Base-by-base conservation (phyloP, 2,329 filamentous ascomycete genomes). In the Alternaria angustiovoidea region DNA sequence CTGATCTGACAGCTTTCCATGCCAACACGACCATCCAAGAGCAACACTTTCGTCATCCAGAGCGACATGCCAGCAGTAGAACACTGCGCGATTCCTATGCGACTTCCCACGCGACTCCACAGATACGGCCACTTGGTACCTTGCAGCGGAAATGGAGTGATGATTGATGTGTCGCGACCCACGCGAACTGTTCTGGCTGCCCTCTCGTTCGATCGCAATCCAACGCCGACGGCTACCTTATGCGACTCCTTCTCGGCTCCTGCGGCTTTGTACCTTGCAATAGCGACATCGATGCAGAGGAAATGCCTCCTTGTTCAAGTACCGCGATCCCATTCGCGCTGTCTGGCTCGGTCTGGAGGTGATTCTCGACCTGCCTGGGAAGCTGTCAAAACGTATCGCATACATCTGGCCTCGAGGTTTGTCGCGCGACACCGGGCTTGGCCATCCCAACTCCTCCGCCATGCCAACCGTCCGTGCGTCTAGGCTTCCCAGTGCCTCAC, bases 401-500 rank as follows among this genome's bases (percentile, higher is more conserved):
- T 5, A 28, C 18, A 18, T 48, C 5, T 49, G 44, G 24, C 53
- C 12, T 49, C 11, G 30, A 24, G n/a, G 28, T 26, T 42, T 32
- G 18, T 55, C 30, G 51, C 43, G 42, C 12, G 28, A 36, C 28
- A 34, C 38, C 16, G n/a, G 38, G 20, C 44, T 34, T 24, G 39
- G 57, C 38, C 44, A 41, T 14, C 18, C n/a, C 36, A 42, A 44
- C 49, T 46, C 34, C 51, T 47, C 26, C 30, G 20, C 49, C 32
- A 36, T 49, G 46, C 46, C 46, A 49, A 49, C 14, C 32, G 32
- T 49, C 46, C 14, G 46, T 49, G 34, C 51, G 22, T 32, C 53
- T 55, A 49, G 24, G 52, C 46, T 36, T 36, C 18, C 52, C 30
- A 34, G n/a, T 38, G 55, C 57, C 57, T 59, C 57, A 59, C 57